phyloP scores from a whole-genome alignment of 768 basidiomycete genomes.

The Saitozyma podzolica region DNA sequence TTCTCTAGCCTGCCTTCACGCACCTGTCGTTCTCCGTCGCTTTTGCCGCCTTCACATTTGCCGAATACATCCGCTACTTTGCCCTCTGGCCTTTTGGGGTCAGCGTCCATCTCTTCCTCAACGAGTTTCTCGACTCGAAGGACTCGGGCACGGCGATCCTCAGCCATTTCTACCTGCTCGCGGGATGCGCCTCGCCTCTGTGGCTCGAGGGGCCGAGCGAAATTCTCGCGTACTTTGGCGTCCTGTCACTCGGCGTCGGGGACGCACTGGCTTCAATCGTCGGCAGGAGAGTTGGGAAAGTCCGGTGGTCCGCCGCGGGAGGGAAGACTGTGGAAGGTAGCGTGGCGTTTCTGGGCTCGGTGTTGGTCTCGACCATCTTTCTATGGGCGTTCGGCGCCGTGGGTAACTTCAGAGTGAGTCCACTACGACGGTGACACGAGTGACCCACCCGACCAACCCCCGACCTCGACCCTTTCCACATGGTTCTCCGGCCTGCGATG shows the following conservation, averaged over 20 bases:
- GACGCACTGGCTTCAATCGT: slow-evolving; percentile 96
- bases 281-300: slow-evolving; percentile 76
- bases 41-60: slow-evolving; percentile 91
- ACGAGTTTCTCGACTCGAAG: slow-evolving; percentile 92
- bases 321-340: slow-evolving; percentile 92
- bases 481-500: background rate
- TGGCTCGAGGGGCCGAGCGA: slow-evolving; percentile 81
- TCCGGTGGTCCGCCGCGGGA: slow-evolving; percentile 80
- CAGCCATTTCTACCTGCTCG: slow-evolving; percentile 95
- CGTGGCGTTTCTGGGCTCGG: slow-evolving; percentile 71
- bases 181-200: slow-evolving; percentile 87
- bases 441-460: too few species aligned
- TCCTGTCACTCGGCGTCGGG: slow-evolving; percentile 84
- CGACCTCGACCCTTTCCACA: too few species aligned
- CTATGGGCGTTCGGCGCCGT: slow-evolving; percentile 70
- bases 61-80: slow-evolving; percentile 97
- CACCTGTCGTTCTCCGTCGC: slow-evolving; percentile 93
- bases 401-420: slow-evolving; percentile 74
- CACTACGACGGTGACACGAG: too few species aligned
- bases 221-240: slow-evolving; percentile 74
- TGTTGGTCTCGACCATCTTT: slow-evolving; percentile 68
- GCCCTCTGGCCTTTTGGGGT: slow-evolving; percentile 96
- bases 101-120: slow-evolving; percentile 89
- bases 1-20: slow-evolving; percentile 82
- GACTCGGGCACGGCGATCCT: slow-evolving; percentile 94